Base-by-base conservation (phyloP, 75 land plant species). In the Picea glauca region DNA sequence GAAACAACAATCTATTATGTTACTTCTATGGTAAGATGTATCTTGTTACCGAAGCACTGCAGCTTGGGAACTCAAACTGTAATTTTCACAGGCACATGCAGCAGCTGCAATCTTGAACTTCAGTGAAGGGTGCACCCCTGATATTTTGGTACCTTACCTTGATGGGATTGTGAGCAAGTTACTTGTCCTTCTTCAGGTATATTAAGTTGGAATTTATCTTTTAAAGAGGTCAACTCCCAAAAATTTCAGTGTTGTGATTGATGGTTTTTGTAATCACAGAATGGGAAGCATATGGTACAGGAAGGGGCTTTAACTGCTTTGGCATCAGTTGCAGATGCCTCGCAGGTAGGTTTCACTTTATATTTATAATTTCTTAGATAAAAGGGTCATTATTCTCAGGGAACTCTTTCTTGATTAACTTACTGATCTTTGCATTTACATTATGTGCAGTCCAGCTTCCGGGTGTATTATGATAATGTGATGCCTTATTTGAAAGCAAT, bases 281-380 rank as follows among this genome's bases (percentile, higher is more conserved):
- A 62, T 54, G 83, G 82, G 23, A 81, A 81, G 30, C 50, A 83
- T 32, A 81, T 81, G 83, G 83, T 81, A 35, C 83, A 79, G 58
- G 83, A 81, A 79, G 83, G 82, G 60, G 83, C 82, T 31, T 64
- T 81, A 72, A 81, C 83, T 38, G 83, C 83, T 23, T 83, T 81
- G 50, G 83, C 83, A 31, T 81, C 83, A 32, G 83, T 81, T 60
- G 83, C 83, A 18, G 83, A 81, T 54, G 80, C 83, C 20, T 38
- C 83, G 5, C 83, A 81, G 82, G 83, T 81, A 46, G 4, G 13
- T 63, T 33, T 58, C 23, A 1, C 13, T 8, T 18, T 70, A 60
- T 76, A 30, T 50, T 70, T 43, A 21, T 43, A 70, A 21, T 40
- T 70, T 20, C 4, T 70, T 40, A 43, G 46, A n/a, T 18, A 60